Base-by-base conservation (phyloP, 1,139 yeast species). In the Suhomyces atakaporum region DNA sequence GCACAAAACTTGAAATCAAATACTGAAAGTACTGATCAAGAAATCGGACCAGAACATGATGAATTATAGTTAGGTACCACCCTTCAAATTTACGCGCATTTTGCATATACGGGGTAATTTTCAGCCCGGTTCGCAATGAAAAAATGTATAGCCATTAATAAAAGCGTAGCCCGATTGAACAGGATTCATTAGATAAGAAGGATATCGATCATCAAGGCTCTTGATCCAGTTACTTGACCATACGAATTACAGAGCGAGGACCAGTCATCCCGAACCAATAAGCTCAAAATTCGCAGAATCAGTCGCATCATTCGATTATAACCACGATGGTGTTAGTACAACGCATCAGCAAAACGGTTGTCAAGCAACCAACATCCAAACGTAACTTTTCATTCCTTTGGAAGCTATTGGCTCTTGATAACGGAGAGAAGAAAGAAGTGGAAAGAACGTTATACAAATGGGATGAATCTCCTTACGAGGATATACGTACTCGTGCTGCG, bases 401-500 rank as follows among this genome's bases (percentile, higher is more conserved):
- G 60, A 65, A 60, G 36, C 48, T 69, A 38, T 58, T 69, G 43
- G 63, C 61, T 19, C 60, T 69, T 49, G 69, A 68, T 38, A 54
- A 53, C 32, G 57, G 60, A 14, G 56, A 59, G 18, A 38, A 42
- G 8, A 49, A 46, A 22, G 60, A 58, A 16, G 51, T 49, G 4
- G 52, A 54, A 31, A 47, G 56, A 14, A 48, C 47, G 9, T 44
- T 53, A 29, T 46, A 56, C 43, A 46, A 48, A 16, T 90, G 97
- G 96, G 97, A 90, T 54, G 82, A 84, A 46, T 87, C 96, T 2
- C 97, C 97, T 2, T 77, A 82, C 27, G 87, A 85, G 42, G 96
- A 86, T 49, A 72, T 92, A 40, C 78, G 97, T 46, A 84, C 88
- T 44, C 76, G 97, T 42, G 97, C 97, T 1, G 97, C 96, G 11